Percentiles rank a stretch among this genome's conserved stretches.
phyloP scores from a whole-genome alignment of 371 early-diverging fungal species.

The Nematocida major region DNA sequence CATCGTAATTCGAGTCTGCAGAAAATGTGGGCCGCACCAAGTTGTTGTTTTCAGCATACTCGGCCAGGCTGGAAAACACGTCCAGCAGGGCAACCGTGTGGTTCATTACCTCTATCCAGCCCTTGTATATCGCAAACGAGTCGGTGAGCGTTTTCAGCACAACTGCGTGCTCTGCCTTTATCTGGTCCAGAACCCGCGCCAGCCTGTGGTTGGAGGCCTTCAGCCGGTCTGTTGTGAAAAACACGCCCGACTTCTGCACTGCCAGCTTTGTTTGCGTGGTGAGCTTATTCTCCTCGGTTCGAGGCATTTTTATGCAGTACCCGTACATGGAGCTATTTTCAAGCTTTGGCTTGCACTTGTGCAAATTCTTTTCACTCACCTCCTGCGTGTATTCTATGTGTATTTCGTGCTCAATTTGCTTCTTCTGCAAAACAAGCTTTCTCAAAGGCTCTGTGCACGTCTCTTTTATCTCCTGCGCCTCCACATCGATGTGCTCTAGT shows the following conservation, averaged over 20 bases:
- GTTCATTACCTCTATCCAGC: slow-evolving; percentile 59
- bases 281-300: slow-evolving; percentile 54
- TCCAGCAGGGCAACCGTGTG: slow-evolving; percentile 61
- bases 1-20: neutral
- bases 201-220: slow-evolving; percentile 11
- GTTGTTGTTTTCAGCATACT: slow-evolving; percentile 47
- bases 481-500: slow-evolving; percentile 49
- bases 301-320: slow-evolving; percentile 57
- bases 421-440: neutral
- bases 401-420: slow-evolving; percentile 52
- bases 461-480: slow-evolving; percentile 2
- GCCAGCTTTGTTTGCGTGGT: slow-evolving; percentile 47
- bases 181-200: slow-evolving; percentile 15
- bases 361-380: neutral
- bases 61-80: slow-evolving; percentile 53
- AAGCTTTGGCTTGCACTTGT: neutral
- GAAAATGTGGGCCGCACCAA: slow-evolving; percentile 34
- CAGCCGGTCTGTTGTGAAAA: slow-evolving; percentile 58
- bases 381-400: slow-evolving; percentile 50
- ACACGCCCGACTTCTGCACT: slow-evolving; percentile 61
- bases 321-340: slow-evolving; percentile 24
- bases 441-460: slow-evolving; percentile 13
- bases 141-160: slow-evolving; percentile 40
- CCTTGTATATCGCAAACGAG: slow-evolving; percentile 25
- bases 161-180: slow-evolving; percentile 35